Conservation (phyloP, 345 rosid genomes). For the Populus simonii region DNA sequence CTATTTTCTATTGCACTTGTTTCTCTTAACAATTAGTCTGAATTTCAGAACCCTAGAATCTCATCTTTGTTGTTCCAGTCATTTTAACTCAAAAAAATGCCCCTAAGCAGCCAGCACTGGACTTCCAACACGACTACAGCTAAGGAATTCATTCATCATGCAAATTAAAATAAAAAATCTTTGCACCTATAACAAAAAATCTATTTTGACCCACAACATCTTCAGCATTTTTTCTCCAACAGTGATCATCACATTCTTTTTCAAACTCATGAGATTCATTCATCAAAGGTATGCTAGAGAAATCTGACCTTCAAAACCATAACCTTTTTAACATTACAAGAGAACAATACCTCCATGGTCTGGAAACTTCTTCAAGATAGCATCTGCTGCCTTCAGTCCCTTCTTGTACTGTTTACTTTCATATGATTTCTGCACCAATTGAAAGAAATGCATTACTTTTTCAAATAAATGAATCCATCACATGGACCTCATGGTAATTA, state of each 20-base stretch:
- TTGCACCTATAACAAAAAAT: neutral
- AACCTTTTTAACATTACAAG: neutral
- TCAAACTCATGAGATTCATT: neutral
- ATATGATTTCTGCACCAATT: constrained; percentile 80
- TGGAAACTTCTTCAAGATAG: constrained; percentile 96
- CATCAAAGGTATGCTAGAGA: neutral
- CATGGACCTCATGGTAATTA: neutral
- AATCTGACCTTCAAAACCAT: neutral
- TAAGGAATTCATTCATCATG: neutral
- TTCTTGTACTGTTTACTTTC: constrained; percentile 98
- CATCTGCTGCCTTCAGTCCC: constrained; percentile 98
- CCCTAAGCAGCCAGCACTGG: neutral
- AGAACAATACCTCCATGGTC: constrained; percentile 85
- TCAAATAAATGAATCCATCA: neutral
- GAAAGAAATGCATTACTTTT: constrained; percentile 1
- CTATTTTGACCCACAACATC: neutral
- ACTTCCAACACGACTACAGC: neutral
- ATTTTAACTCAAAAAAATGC: neutral
- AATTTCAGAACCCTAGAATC: neutral
- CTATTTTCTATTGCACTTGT: neutral
- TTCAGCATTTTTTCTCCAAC: neutral
- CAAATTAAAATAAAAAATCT: neutral
- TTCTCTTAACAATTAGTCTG: neutral
- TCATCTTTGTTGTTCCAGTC: neutral
- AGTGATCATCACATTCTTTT: neutral